phyloP scores from a whole-genome alignment of 768 basidiomycete species.

The Lepiota venenata region DNA sequence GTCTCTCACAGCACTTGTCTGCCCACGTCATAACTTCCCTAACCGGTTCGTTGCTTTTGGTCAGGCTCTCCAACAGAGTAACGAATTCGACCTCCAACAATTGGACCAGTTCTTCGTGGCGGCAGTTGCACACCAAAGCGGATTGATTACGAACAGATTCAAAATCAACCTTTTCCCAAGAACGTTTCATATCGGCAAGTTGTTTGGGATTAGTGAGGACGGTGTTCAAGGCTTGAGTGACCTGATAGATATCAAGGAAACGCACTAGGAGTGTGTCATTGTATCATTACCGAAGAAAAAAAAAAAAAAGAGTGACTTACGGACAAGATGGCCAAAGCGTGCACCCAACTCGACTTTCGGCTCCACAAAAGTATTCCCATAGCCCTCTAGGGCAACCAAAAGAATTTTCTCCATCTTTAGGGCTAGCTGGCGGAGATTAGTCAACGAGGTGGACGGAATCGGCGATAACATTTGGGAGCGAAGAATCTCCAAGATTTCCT shows the following conservation, averaged over 20 bases:
- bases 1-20: slow-evolving; percentile 81
- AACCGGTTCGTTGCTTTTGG: slow-evolving; percentile 76
- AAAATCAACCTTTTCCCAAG: slow-evolving; percentile 87
- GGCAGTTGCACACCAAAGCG: slow-evolving; percentile 90
- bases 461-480: slow-evolving; percentile 82
- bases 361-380: slow-evolving; percentile 87
- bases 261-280: slow-evolving; percentile 50
- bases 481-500: slow-evolving; percentile 88
- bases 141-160: slow-evolving; percentile 90
- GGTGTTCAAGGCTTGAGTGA: slow-evolving; percentile 85
- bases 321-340: slow-evolving; percentile 86
- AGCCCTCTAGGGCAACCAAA: slow-evolving; percentile 74
- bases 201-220: slow-evolving; percentile 87
- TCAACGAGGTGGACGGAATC: slow-evolving; percentile 62
- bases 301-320: slow-evolving; percentile 44
- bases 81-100: slow-evolving; percentile 85
- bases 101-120: slow-evolving; percentile 85
- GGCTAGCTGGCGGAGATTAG: slow-evolving; percentile 75
- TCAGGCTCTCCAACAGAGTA: slow-evolving; percentile 63
- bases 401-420: slow-evolving; percentile 92
- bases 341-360: slow-evolving; percentile 90
- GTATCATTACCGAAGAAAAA: slow-evolving; percentile 8
- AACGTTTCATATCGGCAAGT: slow-evolving; percentile 79
- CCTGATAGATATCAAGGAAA: slow-evolving; percentile 90
- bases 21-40: slow-evolving; percentile 90